These are phyloP conservation scores for Sclerotinia glacialis DNA, from an alignment of 2,329 filamentous ascomycete species.

Conservation along the genomic window DNA sequence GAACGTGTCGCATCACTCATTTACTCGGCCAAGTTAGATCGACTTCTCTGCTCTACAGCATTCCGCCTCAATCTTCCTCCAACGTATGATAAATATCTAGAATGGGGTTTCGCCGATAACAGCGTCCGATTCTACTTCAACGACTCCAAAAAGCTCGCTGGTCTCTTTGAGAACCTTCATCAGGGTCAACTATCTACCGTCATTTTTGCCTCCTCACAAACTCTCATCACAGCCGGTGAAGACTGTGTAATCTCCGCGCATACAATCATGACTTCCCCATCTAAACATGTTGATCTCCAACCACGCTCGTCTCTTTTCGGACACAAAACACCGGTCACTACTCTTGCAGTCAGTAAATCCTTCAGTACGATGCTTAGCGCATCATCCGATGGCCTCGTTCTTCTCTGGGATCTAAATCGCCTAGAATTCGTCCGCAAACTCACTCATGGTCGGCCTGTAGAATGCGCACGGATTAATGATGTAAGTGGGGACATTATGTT, in stretches of 20 bases:
- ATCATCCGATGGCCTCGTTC: slow-evolving; percentile 75
- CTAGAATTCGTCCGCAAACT: slow-evolving; percentile 80
- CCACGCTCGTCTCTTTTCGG: slow-evolving; percentile 82
- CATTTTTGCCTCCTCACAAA: slow-evolving; percentile 83
- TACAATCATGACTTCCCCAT: slow-evolving; percentile 60
- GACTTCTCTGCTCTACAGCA: slow-evolving; percentile 77
- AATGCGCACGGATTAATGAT: slow-evolving; percentile 85
- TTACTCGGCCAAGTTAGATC: slow-evolving; percentile 76
- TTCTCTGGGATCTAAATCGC: slow-evolving; percentile 93
- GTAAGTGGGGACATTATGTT: slow-evolving; percentile 86
- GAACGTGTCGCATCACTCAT: slow-evolving; percentile 78
- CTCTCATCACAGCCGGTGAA: slow-evolving; percentile 84
- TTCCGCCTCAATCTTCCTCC: slow-evolving; percentile 87
- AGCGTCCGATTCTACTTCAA: slow-evolving; percentile 87
- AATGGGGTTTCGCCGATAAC: slow-evolving; percentile 94
- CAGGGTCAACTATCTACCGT: slow-evolving; percentile 83
- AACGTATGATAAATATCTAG: slow-evolving; percentile 82
- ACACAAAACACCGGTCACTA: slow-evolving; percentile 78
- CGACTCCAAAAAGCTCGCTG: slow-evolving; percentile 77
- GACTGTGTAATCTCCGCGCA: slow-evolving; percentile 91
- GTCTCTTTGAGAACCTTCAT: slow-evolving; percentile 91
- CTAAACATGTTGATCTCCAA: slow-evolving; percentile 73
- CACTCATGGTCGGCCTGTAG: slow-evolving; percentile 54
- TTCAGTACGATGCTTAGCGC: slow-evolving; percentile 87
- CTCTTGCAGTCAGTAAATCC: slow-evolving; percentile 79